These are phyloP conservation scores for Vitis riparia DNA, from an alignment of 164 flowering plant species.

Conservation along the genomic window DNA sequence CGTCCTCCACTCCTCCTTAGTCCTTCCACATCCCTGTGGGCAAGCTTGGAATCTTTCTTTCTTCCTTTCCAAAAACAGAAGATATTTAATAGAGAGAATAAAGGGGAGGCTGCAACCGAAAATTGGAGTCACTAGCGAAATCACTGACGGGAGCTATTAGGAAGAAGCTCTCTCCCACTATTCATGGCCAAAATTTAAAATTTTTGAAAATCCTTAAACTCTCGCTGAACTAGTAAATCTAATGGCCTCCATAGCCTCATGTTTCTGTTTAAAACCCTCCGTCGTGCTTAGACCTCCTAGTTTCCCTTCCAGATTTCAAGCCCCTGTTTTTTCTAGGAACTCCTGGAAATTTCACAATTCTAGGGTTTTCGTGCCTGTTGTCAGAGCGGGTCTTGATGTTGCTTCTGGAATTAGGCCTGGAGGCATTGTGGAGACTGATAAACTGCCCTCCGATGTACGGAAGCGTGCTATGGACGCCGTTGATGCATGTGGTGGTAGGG, in stretches of 20 bases:
- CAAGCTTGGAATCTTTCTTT: no score
- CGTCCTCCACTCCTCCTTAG: no score
- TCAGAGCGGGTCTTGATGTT: constrained; percentile 42
- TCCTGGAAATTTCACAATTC: constrained; percentile 4
- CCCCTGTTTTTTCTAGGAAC: constrained; percentile 21
- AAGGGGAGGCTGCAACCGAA: no score
- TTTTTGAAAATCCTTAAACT: no score
- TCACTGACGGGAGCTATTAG: no score
- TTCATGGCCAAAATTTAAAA: no score
- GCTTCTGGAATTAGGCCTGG: constrained; percentile 54
- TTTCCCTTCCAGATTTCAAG: constrained; percentile 9
- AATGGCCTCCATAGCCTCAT: constrained; percentile 57
- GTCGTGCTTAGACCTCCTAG: constrained; percentile 12
- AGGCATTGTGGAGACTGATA: constrained; percentile 66
- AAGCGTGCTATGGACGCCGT: constrained; percentile 85
- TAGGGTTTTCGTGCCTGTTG: constrained; percentile 23
- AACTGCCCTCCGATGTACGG: constrained; percentile 64
- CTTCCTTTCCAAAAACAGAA: no score
- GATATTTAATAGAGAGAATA: no score
- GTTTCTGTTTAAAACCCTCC: constrained; percentile 16
- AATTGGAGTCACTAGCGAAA: no score
- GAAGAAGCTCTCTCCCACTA: no score
- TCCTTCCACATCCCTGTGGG: no score
- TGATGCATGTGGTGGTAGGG: constrained; percentile 79
- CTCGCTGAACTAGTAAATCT: not conserved